Conservation (phyloP, 2,329 filamentous ascomycete genomes). For the Penicillium sp. region DNA sequence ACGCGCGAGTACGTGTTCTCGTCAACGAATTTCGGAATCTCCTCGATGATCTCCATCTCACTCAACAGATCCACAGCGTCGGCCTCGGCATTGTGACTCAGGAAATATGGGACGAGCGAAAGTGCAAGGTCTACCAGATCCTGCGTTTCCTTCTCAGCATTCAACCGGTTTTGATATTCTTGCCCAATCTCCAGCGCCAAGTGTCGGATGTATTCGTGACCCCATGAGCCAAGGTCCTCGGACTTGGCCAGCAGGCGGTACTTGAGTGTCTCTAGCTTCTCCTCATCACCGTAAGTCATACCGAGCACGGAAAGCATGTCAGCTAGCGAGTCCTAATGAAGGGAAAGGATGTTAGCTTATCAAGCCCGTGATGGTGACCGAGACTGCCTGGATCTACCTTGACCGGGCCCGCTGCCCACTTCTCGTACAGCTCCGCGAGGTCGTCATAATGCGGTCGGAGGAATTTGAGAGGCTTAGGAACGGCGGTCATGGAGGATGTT, state of each 20-base stretch:
- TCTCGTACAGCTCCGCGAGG: constrained; percentile 82
- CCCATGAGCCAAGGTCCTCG: constrained; percentile 94
- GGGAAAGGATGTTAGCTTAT: constrained; percentile 12
- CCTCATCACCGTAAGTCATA: constrained; percentile 98
- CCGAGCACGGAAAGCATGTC: constrained; percentile 96
- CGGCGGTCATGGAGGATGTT: constrained; percentile 98
- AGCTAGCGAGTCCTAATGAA: constrained; percentile 68
- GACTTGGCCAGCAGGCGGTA: constrained; percentile 88
- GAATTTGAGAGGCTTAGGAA: constrained; percentile 98
- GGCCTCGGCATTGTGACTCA: constrained; percentile 96
- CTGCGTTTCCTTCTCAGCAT: constrained; percentile 78
- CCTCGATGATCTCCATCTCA: constrained; percentile 94
- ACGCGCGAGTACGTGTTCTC: constrained; percentile 91
- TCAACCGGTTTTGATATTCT: constrained; percentile 85
- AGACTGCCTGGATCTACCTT: constrained; percentile 61
- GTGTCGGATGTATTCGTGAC: constrained; percentile 96
- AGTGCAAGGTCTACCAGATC: constrained; percentile 85
- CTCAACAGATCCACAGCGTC: constrained; percentile 97
- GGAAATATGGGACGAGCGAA: constrained; percentile 86
- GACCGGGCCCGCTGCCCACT: constrained; percentile 81
- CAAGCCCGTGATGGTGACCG: neutral
- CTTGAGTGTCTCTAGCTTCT: constrained; percentile 92
- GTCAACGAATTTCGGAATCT: constrained; percentile 85
- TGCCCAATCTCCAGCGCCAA: constrained; percentile 93
- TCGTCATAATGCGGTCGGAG: constrained; percentile 94